Evolutionary conservation across 352 stramenopile species (phyloP), one percentile per base, ranked within the genome.

Genomic region (Peronospora belbahrii): DNA sequence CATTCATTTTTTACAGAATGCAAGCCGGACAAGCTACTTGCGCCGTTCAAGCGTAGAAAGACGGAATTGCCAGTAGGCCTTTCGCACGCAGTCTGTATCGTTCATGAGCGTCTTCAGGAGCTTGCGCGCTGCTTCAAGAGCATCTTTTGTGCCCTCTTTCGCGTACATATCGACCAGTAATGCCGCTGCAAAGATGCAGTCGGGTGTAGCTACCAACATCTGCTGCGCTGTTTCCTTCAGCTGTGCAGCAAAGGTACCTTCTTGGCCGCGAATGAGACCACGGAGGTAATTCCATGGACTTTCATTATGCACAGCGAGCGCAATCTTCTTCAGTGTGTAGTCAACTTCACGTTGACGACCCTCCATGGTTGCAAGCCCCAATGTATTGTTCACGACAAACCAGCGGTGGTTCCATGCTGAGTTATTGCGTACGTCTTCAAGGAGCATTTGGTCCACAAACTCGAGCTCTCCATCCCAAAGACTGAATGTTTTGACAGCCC

Each of bases 341-440:
- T 72, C 58, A 13, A 91, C 45, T 67, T 97, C 88, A 1, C 53
- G 62, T 38, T 78, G 50, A 17, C 80, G 68, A 19, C 68, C 64
- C 1, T 66, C 56, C 4, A 35, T 27, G 0, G 55, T 37, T 1
- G 47, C 41, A 36, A 88, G 51, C 1, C 45, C 27, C 5, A 61
- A 66, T 40, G 71, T 79, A 51, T 86, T 63, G 37, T 74, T 68
- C 28, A 92, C 42, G 27, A 93, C 81, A 49, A 92, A 93, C 74
- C 74, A 95, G 41, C 84, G 83, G 27, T 93, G 74, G 60, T 93
- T 93, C 82, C 82, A 93, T 25, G 78, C 82, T 46, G 90, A 98
- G 65, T 99, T 99, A 69, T 99, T 99, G 42, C 95, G 83, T 24
- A 96, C 72, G 65, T 99, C 96, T 17, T 83, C 44, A 11, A 70